Evolutionary conservation across 768 basidiomycete genomes (phyloP).

Genomic region (Melanogaster broomeanus): DNA sequence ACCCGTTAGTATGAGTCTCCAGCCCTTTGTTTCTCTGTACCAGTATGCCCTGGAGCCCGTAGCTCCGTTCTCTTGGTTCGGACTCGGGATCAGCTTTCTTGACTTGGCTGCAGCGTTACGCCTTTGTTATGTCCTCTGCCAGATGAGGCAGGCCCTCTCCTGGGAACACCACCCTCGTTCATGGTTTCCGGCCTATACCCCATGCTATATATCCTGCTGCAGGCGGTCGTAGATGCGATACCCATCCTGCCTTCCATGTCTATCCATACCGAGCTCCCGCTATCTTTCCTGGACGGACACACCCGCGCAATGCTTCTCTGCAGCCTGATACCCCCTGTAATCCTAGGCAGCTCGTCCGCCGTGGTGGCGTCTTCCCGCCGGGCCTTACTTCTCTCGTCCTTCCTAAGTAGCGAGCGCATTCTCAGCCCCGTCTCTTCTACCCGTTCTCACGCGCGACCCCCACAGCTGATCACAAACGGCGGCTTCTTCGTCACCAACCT

Average conservation of each 20-base stretch:
- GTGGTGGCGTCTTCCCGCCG: slow-evolving; percentile 67
- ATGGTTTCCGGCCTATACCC: slow-evolving; percentile 72
- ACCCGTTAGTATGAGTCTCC: slow-evolving; percentile 41
- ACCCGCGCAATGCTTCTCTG: slow-evolving; percentile 80
- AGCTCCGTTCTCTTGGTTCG: slow-evolving; percentile 70
- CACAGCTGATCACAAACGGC: slow-evolving; percentile 69
- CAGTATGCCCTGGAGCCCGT: slow-evolving; percentile 56
- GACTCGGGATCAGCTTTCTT: slow-evolving; percentile 56
- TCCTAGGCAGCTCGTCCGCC: slow-evolving; percentile 52
- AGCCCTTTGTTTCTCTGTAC: slow-evolving; percentile 51
- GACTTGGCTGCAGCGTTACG: slow-evolving; percentile 70
- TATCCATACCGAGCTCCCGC: slow-evolving; percentile 63
- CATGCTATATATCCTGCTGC: slow-evolving; percentile 57
- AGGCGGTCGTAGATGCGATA: slow-evolving; percentile 61
- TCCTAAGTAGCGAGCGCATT: slow-evolving; percentile 45
- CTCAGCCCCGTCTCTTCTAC: no score
- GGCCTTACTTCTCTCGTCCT: slow-evolving; percentile 71
- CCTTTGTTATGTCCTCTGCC: slow-evolving; percentile 68
- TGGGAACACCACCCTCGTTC: slow-evolving; percentile 75
- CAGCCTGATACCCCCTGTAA: slow-evolving; percentile 70
- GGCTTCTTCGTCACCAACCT: slow-evolving; percentile 81
- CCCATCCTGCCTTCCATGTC: slow-evolving; percentile 50
- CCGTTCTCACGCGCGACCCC: neutral
- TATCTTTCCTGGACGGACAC: slow-evolving; percentile 76
- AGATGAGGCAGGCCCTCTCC: slow-evolving; percentile 65